phyloP scores from a whole-genome alignment of 2,329 filamentous ascomycete genomes.

The Neofusicoccum ribis region DNA sequence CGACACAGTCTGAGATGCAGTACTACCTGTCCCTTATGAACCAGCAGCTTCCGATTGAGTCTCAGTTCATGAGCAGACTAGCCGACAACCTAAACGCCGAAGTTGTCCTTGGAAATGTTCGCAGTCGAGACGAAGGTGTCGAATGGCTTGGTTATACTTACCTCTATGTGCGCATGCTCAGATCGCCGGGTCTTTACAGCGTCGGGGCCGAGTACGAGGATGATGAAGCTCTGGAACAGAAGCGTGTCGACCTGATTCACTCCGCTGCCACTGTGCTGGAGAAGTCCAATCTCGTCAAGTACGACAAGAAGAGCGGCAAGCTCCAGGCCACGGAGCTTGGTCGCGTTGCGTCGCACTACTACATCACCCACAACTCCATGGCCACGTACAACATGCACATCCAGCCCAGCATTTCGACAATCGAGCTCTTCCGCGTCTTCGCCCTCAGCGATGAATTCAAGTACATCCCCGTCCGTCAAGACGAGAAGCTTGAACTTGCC shows the following conservation, averaged over 20 bases:
- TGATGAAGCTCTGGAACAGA: slow-evolving; percentile 88
- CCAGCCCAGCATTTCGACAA: slow-evolving; percentile 86
- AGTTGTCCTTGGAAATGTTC: slow-evolving; percentile 89
- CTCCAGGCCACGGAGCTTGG: slow-evolving; percentile 91
- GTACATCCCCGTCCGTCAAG: slow-evolving; percentile 95
- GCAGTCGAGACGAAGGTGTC: slow-evolving; percentile 91
- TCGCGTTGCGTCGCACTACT: slow-evolving; percentile 95
- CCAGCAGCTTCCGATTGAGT: slow-evolving; percentile 95
- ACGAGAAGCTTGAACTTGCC: slow-evolving; percentile 94
- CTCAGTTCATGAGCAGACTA: slow-evolving; percentile 87
- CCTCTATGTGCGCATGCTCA: slow-evolving; percentile 94
- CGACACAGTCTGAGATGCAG: slow-evolving; percentile 89
- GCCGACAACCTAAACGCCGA: slow-evolving; percentile 97
- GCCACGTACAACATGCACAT: slow-evolving; percentile 94
- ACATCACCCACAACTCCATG: slow-evolving; percentile 96
- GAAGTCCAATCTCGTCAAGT: slow-evolving; percentile 86
- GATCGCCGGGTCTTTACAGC: slow-evolving; percentile 91
- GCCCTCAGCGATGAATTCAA: slow-evolving; percentile 97
- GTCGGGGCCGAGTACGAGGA: slow-evolving; percentile 95
- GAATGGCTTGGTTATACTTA: slow-evolving; percentile 99
- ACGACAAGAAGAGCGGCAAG: slow-evolving; percentile 89
- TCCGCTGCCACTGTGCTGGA: slow-evolving; percentile 86
- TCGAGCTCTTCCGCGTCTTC: slow-evolving; percentile 96
- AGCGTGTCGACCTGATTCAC: slow-evolving; percentile 94
- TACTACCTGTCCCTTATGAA: slow-evolving; percentile 97